A percentile compares a stretch with the other conserved stretches of the same genome.
Evolutionary conservation across 1,284 basidiomycete genomes (phyloP).

Genomic region (Amylostereum chailletii): DNA sequence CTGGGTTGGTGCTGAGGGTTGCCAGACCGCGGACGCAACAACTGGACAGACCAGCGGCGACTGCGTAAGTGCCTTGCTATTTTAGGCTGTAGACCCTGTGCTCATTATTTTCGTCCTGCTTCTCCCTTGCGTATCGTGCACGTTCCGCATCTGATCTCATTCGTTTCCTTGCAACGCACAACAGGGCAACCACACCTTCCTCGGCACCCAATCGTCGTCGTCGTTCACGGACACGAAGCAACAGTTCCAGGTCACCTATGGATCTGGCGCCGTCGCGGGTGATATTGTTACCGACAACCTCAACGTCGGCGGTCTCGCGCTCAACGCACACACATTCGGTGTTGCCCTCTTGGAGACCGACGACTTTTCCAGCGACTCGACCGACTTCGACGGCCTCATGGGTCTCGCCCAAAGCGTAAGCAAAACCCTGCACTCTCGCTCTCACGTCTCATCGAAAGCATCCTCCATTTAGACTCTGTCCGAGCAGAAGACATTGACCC

Average conservation of each 20-base stretch:
- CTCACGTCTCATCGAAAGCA: background rate
- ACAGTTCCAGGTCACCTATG: slow-evolving; percentile 69
- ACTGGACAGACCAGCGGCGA: slow-evolving; percentile 26
- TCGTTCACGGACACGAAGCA: slow-evolving; percentile 50
- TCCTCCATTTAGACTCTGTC: slow-evolving; percentile 42
- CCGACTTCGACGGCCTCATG: slow-evolving; percentile 78
- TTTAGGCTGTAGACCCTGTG: background rate
- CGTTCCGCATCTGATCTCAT: background rate
- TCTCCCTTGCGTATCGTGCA: slow-evolving; percentile 7
- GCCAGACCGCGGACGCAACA: slow-evolving; percentile 27
- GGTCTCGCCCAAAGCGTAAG: slow-evolving; percentile 68
- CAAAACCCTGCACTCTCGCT: slow-evolving; percentile 9
- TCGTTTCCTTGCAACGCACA: slow-evolving; percentile 6
- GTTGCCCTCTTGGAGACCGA: slow-evolving; percentile 53
- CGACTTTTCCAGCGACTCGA: slow-evolving; percentile 48
- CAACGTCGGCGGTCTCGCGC: slow-evolving; percentile 53
- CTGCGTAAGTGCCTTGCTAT: slow-evolving; percentile 33
- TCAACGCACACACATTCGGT: slow-evolving; percentile 66
- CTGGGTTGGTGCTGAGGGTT: slow-evolving; percentile 65
- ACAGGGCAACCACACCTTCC: slow-evolving; percentile 55
- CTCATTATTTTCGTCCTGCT: slow-evolving; percentile 1
- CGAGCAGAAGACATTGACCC: slow-evolving; percentile 58
- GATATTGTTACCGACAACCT: slow-evolving; percentile 62
- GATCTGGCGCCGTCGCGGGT: slow-evolving; percentile 65
- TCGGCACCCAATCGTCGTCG: slow-evolving; percentile 58